Percentiles rank a stretch among this genome's conserved stretches.
Conservation (phyloP, 2,329 filamentous ascomycete species). For the Xylariaceae sp. region DNA sequence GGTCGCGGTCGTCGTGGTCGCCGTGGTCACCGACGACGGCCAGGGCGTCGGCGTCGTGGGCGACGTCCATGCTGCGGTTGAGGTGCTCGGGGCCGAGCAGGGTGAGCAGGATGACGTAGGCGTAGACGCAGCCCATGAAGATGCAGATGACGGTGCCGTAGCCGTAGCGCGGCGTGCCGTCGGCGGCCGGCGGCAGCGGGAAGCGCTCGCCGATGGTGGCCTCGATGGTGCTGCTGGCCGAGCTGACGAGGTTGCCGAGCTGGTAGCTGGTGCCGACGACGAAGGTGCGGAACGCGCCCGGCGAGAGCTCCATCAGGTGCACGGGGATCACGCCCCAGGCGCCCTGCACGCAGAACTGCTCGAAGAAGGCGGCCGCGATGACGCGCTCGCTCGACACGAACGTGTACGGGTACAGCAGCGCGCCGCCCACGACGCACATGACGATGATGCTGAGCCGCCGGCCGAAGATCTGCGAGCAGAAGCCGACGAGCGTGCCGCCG, state of each 20-base stretch:
- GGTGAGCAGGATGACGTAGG: constrained; percentile 52
- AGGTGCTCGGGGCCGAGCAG: constrained; percentile 54
- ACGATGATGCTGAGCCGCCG: constrained; percentile 61
- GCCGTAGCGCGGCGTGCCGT: constrained; percentile 47
- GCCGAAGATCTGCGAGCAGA: constrained; percentile 61
- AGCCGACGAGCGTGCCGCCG: constrained; percentile 61
- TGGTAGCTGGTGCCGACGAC: constrained; percentile 70
- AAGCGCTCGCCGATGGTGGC: constrained; percentile 67
- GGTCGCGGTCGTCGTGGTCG: constrained; percentile 24
- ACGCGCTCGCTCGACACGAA: constrained; percentile 56
- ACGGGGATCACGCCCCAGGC: constrained; percentile 73
- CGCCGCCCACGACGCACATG: constrained; percentile 59
- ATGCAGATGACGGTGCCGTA: constrained; percentile 85
- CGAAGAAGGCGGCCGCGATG: constrained; percentile 76
- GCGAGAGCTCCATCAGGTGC: constrained; percentile 69
- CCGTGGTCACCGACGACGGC: constrained; percentile 37
- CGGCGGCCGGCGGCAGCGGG: constrained; percentile 52
- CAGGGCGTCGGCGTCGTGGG: constrained; percentile 39
- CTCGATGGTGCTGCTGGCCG: constrained; percentile 67
- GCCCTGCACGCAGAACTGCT: constrained; percentile 72
- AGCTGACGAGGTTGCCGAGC: constrained; percentile 66
- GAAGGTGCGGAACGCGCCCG: constrained; percentile 65
- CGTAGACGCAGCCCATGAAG: constrained; percentile 81
- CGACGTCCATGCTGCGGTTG: constrained; percentile 42
- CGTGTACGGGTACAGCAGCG: constrained; percentile 76